Evolutionary conservation across 768 basidiomycete species (phyloP).

Genomic region (Russula vinacea): DNA sequence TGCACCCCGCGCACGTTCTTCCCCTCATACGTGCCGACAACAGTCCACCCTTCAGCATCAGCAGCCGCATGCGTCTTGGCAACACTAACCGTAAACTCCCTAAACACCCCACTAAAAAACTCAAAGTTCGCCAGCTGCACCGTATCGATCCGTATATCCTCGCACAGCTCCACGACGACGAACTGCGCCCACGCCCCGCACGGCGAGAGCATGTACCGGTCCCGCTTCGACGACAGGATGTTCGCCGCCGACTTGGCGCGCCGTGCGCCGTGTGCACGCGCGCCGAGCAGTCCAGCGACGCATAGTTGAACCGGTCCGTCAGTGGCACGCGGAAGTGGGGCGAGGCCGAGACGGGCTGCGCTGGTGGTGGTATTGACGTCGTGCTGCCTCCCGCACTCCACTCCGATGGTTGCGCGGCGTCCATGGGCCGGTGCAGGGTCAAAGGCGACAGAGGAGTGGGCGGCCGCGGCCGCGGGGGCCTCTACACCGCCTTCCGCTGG

Average conservation of each 20-base stretch:
- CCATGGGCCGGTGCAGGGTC: neutral
- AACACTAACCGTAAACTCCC: slow-evolving; percentile 83
- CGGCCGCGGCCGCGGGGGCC: neutral
- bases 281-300: slow-evolving; percentile 88
- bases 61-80: slow-evolving; percentile 45
- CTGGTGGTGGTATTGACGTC: neutral
- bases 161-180: slow-evolving; percentile 94
- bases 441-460: neutral
- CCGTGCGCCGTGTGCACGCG: slow-evolving; percentile 83
- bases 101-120: slow-evolving; percentile 96
- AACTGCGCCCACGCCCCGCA: slow-evolving; percentile 67
- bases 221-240: slow-evolving; percentile 85
- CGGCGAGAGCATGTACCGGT: slow-evolving; percentile 95
- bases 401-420: neutral
- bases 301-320: slow-evolving; percentile 92
- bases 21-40: slow-evolving; percentile 79
- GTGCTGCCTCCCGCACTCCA: neutral
- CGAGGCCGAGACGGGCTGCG: slow-evolving; percentile 31
- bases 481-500: slow-evolving; percentile 9
- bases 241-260: slow-evolving; percentile 74
- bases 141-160: slow-evolving; percentile 95
- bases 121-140: slow-evolving; percentile 96
- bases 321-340: slow-evolving; percentile 72
- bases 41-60: slow-evolving; percentile 44
- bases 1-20: slow-evolving; percentile 90